phyloP scores from a whole-genome alignment of 768 basidiomycete species.

The Mycena crocata region DNA sequence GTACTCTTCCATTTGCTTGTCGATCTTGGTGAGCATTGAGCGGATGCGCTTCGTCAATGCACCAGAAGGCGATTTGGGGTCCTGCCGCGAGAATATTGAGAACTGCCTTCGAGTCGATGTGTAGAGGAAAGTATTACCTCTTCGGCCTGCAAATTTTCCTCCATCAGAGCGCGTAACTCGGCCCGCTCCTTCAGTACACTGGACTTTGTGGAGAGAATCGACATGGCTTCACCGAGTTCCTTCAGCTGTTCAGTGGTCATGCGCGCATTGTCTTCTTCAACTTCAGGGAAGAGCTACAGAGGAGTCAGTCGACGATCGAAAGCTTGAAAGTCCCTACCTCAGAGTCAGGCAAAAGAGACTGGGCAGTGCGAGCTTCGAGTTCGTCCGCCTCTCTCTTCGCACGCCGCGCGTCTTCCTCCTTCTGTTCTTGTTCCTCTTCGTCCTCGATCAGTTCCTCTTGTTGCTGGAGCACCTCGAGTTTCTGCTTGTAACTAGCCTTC shows the following conservation, averaged over 20 bases:
- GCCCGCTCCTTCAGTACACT: conserved; percentile 96
- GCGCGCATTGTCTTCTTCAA: conserved; percentile 79
- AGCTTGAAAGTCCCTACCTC: conserved; percentile 74
- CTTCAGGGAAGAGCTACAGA: conserved; percentile 71
- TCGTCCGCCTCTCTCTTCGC: conserved; percentile 86
- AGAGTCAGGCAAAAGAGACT: conserved; percentile 87
- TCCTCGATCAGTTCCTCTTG: conserved; percentile 99
- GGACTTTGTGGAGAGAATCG: conserved; percentile 92
- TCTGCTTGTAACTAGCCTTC: conserved; percentile 96
- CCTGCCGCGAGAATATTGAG: conserved; percentile 51
- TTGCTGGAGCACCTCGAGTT: conserved; percentile 96
- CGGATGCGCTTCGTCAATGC: conserved; percentile 97
- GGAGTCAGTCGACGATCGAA: neutral
- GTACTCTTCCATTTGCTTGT: conserved; percentile 91
- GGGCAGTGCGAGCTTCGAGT: conserved; percentile 80
- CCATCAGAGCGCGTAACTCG: conserved; percentile 91
- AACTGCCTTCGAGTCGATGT: conserved; percentile 17
- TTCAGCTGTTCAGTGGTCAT: conserved; percentile 98
- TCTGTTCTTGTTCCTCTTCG: conserved; percentile 97
- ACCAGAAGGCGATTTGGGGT: conserved; percentile 83
- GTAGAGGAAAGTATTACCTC: conserved; percentile 62
- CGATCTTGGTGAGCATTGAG: conserved; percentile 95
- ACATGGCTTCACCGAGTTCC: conserved; percentile 92
- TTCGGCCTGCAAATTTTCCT: conserved; percentile 91
- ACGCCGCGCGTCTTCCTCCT: conserved; percentile 92